A percentile compares a stretch with the other conserved stretches of the same genome.
Evolutionary conservation across 2,329 filamentous ascomycete species (phyloP).

Genomic region (Aspergillus novofumigatus): DNA sequence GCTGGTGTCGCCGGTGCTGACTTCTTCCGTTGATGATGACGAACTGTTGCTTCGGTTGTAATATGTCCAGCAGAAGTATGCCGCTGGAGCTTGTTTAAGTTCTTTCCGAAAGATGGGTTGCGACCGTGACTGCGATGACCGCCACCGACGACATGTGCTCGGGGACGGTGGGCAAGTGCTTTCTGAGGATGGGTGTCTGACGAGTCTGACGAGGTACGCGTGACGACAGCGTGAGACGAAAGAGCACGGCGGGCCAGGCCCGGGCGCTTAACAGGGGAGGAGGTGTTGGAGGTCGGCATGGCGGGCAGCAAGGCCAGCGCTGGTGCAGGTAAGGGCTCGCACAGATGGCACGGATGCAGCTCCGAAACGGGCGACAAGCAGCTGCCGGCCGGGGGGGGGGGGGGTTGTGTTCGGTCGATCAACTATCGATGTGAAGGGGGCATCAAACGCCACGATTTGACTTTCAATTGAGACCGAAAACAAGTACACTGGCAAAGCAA

Average conservation of each 20-base stretch:
- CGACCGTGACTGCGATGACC: slow-evolving; percentile 38
- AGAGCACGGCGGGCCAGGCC: slow-evolving; percentile 38
- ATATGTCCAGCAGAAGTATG: slow-evolving; percentile 26
- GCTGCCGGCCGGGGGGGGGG: no score
- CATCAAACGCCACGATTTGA: slow-evolving; percentile 2
- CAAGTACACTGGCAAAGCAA: slow-evolving; percentile 3
- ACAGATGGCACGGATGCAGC: slow-evolving; percentile 5
- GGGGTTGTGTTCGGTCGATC: slow-evolving; percentile 6
- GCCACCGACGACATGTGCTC: slow-evolving; percentile 41
- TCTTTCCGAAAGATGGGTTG: slow-evolving; percentile 43
- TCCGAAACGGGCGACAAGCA: slow-evolving; percentile 16
- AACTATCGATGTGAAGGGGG: slow-evolving; percentile 2
- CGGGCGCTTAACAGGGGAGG: slow-evolving; percentile 39
- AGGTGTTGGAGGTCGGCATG: slow-evolving; percentile 28
- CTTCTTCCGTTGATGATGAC: slow-evolving; percentile 44
- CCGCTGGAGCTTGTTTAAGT: slow-evolving; percentile 41
- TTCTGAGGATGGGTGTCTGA: slow-evolving; percentile 28
- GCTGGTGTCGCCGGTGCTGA: slow-evolving; percentile 43
- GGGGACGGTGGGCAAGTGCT: slow-evolving; percentile 28
- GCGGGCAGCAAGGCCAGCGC: slow-evolving; percentile 7
- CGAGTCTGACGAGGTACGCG: slow-evolving; percentile 29
- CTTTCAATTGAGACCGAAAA: neutral
- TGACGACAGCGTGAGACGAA: slow-evolving; percentile 38
- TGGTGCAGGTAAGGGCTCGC: neutral
- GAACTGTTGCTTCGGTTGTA: slow-evolving; percentile 27